Conservation (phyloP, 2,329 filamentous ascomycete genomes). For the Hawksworthiomyces lignivorus region DNA sequence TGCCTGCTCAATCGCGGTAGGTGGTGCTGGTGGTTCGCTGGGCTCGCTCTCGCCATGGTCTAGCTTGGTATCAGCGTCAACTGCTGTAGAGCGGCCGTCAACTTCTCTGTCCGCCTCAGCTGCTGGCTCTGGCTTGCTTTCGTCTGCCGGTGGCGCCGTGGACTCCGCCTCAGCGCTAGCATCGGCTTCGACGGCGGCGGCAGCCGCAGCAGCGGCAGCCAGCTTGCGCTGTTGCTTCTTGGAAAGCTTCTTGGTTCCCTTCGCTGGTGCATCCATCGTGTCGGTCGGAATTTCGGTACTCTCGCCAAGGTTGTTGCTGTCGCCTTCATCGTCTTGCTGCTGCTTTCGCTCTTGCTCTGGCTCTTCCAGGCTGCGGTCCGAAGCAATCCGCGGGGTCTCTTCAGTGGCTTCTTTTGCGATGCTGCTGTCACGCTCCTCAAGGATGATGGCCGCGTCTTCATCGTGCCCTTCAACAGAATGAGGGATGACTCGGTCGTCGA, state of each 20-base stretch:
- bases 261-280: constrained; percentile 1
- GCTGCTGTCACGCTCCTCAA: no score
- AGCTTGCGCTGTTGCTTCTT: constrained; percentile 13
- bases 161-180: neutral
- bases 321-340: neutral
- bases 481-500: no score
- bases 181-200: neutral
- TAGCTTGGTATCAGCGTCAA: constrained; percentile 4
- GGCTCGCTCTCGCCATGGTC: neutral
- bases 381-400: constrained; percentile 8
- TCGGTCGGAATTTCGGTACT: neutral
- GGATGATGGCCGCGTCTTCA: no score
- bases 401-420: neutral
- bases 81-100: constrained; percentile 9
- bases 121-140: neutral
- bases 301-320: neutral
- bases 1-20: no score
- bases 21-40: neutral
- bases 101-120: constrained; percentile 1
- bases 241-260: constrained; percentile 10
- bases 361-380: constrained; percentile 10
- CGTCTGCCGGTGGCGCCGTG: neutral
- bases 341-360: neutral
- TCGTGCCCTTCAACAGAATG: no score
- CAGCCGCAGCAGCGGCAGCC: constrained; percentile 8